Evolutionary conservation across 1,284 basidiomycete species (phyloP).

Genomic region (Cutaneotrichosporon dermatis): DNA sequence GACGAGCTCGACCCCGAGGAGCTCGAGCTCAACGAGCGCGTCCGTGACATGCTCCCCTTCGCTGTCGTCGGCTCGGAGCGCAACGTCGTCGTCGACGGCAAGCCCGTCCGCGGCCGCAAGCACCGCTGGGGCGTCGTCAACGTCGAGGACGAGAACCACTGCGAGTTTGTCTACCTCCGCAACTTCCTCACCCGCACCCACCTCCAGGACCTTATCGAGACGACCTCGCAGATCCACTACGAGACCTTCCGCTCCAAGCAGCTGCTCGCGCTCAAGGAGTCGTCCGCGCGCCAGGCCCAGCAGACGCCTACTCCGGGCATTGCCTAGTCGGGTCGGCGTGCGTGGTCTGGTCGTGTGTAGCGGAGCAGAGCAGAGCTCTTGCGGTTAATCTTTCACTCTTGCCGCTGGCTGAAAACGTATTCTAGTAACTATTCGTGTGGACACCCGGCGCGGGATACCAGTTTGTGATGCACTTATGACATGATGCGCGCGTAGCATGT

Average conservation of each 20-base stretch:
- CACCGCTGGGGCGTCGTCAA: constrained; percentile 98
- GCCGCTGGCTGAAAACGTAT: not conserved
- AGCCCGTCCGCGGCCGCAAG: constrained; percentile 89
- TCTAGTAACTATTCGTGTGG: constrained; percentile 5
- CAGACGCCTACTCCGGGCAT: constrained; percentile 4
- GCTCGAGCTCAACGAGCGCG: constrained; percentile 80
- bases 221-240: constrained; percentile 97
- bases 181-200: constrained; percentile 92
- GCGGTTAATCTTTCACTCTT: not conserved
- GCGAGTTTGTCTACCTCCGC: constrained; percentile 94
- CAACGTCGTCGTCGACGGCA: constrained; percentile 91
- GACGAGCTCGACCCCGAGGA: constrained; percentile 89
- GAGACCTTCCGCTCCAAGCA: constrained; percentile 99
- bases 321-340: constrained; percentile 1
- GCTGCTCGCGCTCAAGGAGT: constrained; percentile 50
- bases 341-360: not conserved
- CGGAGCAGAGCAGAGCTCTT: not conserved
- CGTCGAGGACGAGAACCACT: constrained; percentile 92
- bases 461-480: constrained; percentile 17
- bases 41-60: constrained; percentile 92
- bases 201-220: constrained; percentile 97
- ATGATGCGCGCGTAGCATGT: constrained; percentile 2
- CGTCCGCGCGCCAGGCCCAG: constrained; percentile 44
- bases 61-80: constrained; percentile 94
- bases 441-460: constrained; percentile 11